Conservation (phyloP, 2,329 filamentous ascomycete species). For the Botryosphaeria agaves region DNA sequence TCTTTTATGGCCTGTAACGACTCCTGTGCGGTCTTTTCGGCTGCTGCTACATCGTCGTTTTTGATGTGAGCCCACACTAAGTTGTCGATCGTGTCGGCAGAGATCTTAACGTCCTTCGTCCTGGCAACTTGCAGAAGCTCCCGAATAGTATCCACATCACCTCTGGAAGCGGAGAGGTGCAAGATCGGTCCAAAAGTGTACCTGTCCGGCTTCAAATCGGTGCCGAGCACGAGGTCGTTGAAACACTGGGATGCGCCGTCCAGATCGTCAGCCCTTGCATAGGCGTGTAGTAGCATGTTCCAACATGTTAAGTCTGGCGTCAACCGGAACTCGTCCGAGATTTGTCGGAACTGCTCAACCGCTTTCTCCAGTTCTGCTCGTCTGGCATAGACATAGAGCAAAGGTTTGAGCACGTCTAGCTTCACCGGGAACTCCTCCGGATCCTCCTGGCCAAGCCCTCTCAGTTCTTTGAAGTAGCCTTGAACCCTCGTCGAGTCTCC, state of each 20-base stretch:
- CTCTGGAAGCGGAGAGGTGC: slow-evolving; percentile 49
- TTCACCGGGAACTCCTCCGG: slow-evolving; percentile 5
- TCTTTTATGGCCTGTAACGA: slow-evolving; percentile 25
- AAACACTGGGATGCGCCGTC: slow-evolving; percentile 49
- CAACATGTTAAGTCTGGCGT: slow-evolving; percentile 44
- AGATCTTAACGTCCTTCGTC: slow-evolving; percentile 30
- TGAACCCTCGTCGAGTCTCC: slow-evolving; percentile 17
- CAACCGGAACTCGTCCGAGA: slow-evolving; percentile 37
- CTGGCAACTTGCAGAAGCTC: slow-evolving; percentile 48
- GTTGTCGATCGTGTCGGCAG: slow-evolving; percentile 40
- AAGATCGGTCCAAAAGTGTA: slow-evolving; percentile 59
- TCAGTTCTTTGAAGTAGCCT: slow-evolving; percentile 14
- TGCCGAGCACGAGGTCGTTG: slow-evolving; percentile 30
- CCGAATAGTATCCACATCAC: slow-evolving; percentile 54
- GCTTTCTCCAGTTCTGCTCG: slow-evolving; percentile 46
- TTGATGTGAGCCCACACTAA: slow-evolving; percentile 45
- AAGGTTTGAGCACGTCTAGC: slow-evolving; percentile 19
- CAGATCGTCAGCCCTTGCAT: slow-evolving; percentile 48
- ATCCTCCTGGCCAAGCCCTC: slow-evolving; percentile 7
- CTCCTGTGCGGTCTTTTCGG: slow-evolving; percentile 35
- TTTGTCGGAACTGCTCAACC: slow-evolving; percentile 42
- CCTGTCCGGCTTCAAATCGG: slow-evolving; percentile 33
- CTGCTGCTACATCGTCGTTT: slow-evolving; percentile 26
- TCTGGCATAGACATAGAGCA: slow-evolving; percentile 56
- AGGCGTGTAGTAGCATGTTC: slow-evolving; percentile 62